Conservation (phyloP, 2,329 filamentous ascomycete genomes). For the Pezicula carpinea region DNA sequence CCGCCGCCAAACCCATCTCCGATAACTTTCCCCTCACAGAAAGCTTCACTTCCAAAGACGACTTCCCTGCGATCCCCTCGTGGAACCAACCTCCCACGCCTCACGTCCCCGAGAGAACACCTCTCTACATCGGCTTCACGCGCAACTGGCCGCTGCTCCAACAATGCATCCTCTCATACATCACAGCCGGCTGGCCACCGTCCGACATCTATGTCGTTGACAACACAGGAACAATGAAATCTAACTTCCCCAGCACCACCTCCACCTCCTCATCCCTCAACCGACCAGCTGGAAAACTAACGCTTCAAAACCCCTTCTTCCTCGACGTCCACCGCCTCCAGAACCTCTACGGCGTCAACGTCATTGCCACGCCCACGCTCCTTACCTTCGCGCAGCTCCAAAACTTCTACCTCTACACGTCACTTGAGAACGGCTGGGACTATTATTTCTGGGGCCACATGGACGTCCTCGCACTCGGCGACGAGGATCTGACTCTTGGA, state of each 20-base stretch:
- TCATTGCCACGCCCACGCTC: slow-evolving; percentile 40
- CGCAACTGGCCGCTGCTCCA: slow-evolving; percentile 50
- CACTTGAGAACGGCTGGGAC: slow-evolving; percentile 36
- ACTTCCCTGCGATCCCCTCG: slow-evolving; percentile 36
- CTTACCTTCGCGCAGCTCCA: slow-evolving; percentile 48
- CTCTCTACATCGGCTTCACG: slow-evolving; percentile 56
- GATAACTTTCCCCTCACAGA: slow-evolving; percentile 10
- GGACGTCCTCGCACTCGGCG: not conserved
- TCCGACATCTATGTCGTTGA: slow-evolving; percentile 51
- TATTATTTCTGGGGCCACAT: slow-evolving; percentile 49
- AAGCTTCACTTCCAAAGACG: slow-evolving; percentile 3
- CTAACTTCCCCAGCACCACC: slow-evolving; percentile 31
- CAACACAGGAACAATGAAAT: slow-evolving; percentile 49
- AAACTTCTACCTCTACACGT: slow-evolving; percentile 44
- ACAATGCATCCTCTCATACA: slow-evolving; percentile 51
- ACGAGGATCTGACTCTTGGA: not conserved
- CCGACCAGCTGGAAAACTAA: slow-evolving; percentile 21
- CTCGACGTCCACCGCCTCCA: slow-evolving; percentile 42
- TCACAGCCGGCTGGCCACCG: slow-evolving; percentile 53
- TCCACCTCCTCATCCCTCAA: slow-evolving; percentile 30
- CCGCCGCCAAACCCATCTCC: slow-evolving; percentile 2
- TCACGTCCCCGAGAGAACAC: slow-evolving; percentile 38
- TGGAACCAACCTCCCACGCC: slow-evolving; percentile 40
- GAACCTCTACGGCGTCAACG: slow-evolving; percentile 40
- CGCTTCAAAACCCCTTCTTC: slow-evolving; percentile 50